Evolutionary conservation across 495 filamentous ascomycete species (phyloP).

Genomic region (Neurospora sp.): DNA sequence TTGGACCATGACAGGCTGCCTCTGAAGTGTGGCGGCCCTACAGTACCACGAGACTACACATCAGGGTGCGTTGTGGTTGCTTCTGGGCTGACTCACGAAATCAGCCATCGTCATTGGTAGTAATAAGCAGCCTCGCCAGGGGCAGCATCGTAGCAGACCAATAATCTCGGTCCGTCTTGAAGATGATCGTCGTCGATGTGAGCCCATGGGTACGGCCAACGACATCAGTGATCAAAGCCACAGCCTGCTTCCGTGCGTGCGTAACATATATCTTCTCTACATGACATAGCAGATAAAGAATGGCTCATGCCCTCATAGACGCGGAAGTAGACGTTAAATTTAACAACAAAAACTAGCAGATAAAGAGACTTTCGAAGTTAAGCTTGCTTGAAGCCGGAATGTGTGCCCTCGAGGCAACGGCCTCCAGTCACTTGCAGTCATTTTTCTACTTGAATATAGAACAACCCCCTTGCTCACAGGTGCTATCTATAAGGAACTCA

Average conservation of each 20-base stretch:
- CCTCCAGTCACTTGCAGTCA: background rate
- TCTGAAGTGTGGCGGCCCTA: background rate
- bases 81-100: background rate
- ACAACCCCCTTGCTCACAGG: background rate
- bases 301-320: background rate
- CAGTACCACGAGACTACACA: background rate
- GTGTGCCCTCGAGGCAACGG: background rate
- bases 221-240: background rate
- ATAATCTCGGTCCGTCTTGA: background rate
- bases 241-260: background rate
- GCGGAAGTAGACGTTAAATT: background rate
- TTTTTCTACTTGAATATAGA: background rate
- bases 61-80: background rate
- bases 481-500: background rate
- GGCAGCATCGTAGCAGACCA: background rate
- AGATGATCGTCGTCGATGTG: background rate
- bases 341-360: background rate
- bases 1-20: background rate
- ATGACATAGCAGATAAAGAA: background rate
- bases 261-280: background rate
- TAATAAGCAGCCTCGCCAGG: background rate
- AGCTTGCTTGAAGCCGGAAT: background rate
- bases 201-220: background rate
- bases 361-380: background rate
- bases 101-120: background rate